Percentiles rank a stretch among this genome's conserved stretches.
Conservation (phyloP, 2,329 filamentous ascomycete species). For the Aspergillus ochraceoroseus region DNA sequence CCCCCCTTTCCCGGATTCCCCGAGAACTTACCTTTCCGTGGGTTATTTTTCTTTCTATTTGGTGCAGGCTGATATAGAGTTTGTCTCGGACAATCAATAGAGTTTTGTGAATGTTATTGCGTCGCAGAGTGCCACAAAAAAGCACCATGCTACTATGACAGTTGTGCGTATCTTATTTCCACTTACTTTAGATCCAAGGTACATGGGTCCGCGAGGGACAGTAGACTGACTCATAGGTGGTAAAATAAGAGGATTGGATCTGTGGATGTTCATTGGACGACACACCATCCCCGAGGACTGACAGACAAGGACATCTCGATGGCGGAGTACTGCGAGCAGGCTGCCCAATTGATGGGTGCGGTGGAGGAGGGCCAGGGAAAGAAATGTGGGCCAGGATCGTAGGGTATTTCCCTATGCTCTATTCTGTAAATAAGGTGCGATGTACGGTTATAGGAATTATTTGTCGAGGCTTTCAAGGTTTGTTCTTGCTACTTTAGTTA, state of each 20-base stretch:
- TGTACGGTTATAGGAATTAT: too few relatives aligned
- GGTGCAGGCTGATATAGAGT: not conserved
- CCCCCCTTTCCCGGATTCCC: not conserved
- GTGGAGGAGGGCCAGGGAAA: slow-evolving; percentile 30
- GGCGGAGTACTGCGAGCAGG: slow-evolving; percentile 37
- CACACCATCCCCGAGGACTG: slow-evolving; percentile 39
- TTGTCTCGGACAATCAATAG: slow-evolving; percentile 16
- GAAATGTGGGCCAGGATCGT: slow-evolving; percentile 25
- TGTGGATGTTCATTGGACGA: slow-evolving; percentile 41
- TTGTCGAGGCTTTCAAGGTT: too few relatives aligned
- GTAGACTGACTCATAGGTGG: too few relatives aligned
- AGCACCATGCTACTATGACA: slow-evolving; percentile 40
- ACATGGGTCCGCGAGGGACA: too few relatives aligned
- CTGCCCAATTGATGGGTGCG: slow-evolving; percentile 32
- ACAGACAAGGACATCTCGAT: slow-evolving; percentile 36
- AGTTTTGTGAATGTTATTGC: slow-evolving; percentile 38
- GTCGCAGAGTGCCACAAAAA: slow-evolving; percentile 35
- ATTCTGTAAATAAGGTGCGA: too few relatives aligned
- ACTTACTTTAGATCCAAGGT: not conserved
- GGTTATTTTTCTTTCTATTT: not conserved
- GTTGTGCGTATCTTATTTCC: slow-evolving; percentile 27
- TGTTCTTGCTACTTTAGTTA: too few relatives aligned
- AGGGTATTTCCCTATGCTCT: not conserved
- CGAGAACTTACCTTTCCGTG: not conserved
- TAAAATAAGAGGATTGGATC: slow-evolving; percentile 37